phyloP scores from a whole-genome alignment of 352 stramenopile species.

The Phytophthora boehmeriae region DNA sequence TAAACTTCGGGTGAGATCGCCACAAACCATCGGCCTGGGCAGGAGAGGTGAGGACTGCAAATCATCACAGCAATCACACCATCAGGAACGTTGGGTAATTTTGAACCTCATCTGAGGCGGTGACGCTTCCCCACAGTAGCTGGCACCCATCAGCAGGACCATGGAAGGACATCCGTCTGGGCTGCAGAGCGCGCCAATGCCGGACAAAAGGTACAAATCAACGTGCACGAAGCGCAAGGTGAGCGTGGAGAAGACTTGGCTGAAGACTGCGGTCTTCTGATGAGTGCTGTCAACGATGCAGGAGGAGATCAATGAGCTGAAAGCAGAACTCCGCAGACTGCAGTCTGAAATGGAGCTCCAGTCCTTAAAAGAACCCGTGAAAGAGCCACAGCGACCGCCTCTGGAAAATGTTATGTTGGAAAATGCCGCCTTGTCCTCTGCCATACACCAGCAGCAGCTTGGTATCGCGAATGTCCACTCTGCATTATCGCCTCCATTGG shows the following conservation, averaged over 20 bases:
- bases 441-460: conserved; percentile 3
- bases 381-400: background rate
- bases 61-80: too few relatives aligned
- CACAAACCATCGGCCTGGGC: too few relatives aligned
- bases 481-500: conserved; percentile 4
- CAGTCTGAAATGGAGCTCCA: conserved; percentile 8
- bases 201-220: background rate
- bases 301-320: conserved; percentile 4
- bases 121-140: too few relatives aligned
- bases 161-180: too few relatives aligned
- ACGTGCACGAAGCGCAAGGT: conserved; percentile 1
- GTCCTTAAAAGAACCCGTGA: conserved; percentile 1
- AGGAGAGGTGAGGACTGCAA: too few relatives aligned
- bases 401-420: background rate
- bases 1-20: background rate
- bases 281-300: background rate
- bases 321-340: conserved; percentile 6
- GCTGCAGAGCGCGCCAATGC: background rate
- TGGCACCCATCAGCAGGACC: too few relatives aligned
- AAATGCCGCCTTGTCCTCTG: background rate
- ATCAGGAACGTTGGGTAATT: too few relatives aligned
- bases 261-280: background rate
- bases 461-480: conserved; percentile 7
- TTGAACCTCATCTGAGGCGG: too few relatives aligned
- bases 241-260: background rate